These are phyloP conservation scores for Agaricales sp. DNA, from an alignment of 1,284 basidiomycete genomes.

Conservation along the genomic window DNA sequence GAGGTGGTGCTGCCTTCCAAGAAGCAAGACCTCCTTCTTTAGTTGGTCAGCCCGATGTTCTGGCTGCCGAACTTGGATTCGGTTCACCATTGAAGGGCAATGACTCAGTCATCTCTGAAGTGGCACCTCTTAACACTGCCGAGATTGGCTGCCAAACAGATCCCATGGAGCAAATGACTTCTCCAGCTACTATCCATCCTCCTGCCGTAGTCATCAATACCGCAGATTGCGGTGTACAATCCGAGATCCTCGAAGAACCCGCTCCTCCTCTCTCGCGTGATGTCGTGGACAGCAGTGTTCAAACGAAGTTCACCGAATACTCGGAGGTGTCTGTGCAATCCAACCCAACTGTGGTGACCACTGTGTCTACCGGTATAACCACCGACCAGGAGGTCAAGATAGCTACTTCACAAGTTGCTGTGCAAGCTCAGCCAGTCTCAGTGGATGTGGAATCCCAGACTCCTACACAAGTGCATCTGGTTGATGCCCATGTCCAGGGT, in stretches of 20 bases:
- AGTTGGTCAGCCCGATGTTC: slow-evolving; percentile 55
- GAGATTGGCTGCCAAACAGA: slow-evolving; percentile 61
- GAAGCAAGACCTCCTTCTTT: slow-evolving; percentile 57
- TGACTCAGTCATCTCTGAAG: slow-evolving; percentile 28
- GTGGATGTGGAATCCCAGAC: background rate
- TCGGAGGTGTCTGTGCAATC: background rate
- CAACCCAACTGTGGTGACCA: background rate
- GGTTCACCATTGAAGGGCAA: slow-evolving; percentile 29
- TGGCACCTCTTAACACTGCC: slow-evolving; percentile 36
- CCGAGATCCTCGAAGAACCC: background rate
- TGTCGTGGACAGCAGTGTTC: background rate
- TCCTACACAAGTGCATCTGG: background rate
- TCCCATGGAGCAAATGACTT: slow-evolving; percentile 15
- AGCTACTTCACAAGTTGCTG: background rate
- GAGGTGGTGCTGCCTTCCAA: slow-evolving; percentile 56
- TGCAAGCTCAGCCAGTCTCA: background rate
- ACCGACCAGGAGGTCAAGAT: background rate
- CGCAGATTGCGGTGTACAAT: background rate
- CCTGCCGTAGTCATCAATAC: slow-evolving; percentile 9
- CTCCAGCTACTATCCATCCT: slow-evolving; percentile 16
- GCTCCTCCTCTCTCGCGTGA: background rate
- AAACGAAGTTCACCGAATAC: background rate
- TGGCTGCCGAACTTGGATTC: slow-evolving; percentile 56
- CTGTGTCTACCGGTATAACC: background rate
- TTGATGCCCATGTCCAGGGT: background rate